These are phyloP conservation scores for Colletotrichum siamense DNA, from an alignment of 2,329 filamentous ascomycete species.

Conservation along the genomic window DNA sequence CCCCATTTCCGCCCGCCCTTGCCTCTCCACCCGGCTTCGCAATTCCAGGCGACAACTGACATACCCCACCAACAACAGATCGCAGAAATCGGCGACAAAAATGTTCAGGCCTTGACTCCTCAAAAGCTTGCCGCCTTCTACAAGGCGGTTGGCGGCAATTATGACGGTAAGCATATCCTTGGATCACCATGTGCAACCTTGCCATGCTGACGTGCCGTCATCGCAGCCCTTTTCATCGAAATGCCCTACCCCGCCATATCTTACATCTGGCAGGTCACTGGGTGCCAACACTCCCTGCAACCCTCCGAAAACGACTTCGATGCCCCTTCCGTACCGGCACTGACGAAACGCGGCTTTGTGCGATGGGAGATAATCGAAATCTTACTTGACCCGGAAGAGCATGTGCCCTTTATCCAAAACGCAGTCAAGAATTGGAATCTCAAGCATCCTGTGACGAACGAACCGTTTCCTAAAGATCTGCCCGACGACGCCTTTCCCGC, in stretches of 20 bases:
- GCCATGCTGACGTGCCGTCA: constrained; percentile 20
- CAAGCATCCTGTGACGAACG: constrained; percentile 75
- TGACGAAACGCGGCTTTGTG: constrained; percentile 85
- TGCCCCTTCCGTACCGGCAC: constrained; percentile 78
- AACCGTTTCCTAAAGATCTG: constrained; percentile 66
- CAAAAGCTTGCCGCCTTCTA: constrained; percentile 80
- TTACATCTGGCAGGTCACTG: constrained; percentile 90
- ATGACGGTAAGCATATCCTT: constrained; percentile 59
- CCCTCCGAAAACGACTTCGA: constrained; percentile 73
- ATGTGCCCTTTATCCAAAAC: constrained; percentile 82
- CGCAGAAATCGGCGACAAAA: constrained; percentile 62
- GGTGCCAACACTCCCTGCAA: constrained; percentile 87
- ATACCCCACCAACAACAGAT: constrained; percentile 46
- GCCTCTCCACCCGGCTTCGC: neutral
- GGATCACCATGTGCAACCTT: neutral
- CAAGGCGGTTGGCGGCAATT: constrained; percentile 75
- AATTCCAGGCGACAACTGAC: constrained; percentile 12
- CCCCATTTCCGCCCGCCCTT: neutral
- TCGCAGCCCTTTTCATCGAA: constrained; percentile 74
- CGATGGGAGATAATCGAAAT: constrained; percentile 95
- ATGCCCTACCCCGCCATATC: constrained; percentile 79
- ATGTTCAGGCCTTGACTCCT: constrained; percentile 61
- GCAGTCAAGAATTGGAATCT: constrained; percentile 81
- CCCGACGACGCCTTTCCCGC: constrained; percentile 71
- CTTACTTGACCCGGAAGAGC: constrained; percentile 84